phyloP scores from a whole-genome alignment of 345 rosid species.

The Salix exigua region DNA sequence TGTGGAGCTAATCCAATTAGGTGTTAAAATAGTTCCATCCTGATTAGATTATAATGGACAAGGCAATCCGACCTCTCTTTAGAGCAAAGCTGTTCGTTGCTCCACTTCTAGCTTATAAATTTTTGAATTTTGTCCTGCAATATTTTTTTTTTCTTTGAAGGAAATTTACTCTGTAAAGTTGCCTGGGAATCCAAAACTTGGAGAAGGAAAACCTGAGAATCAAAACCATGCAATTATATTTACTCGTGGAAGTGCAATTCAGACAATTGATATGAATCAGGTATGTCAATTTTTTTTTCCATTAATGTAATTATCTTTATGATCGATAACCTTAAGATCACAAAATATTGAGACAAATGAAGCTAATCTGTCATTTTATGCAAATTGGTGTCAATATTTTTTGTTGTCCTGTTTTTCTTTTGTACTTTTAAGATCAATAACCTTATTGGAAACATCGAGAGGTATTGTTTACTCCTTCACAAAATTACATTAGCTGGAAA shows the following conservation, averaged over 20 bases:
- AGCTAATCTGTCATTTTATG: not conserved
- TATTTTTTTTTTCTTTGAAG: constrained; percentile 35
- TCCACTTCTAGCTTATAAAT: not conserved
- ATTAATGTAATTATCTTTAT: too few relatives aligned
- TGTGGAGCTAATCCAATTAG: too few relatives aligned
- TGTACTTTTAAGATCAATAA: too few relatives aligned
- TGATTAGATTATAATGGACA: too few relatives aligned
- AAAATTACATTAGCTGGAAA: too few relatives aligned
- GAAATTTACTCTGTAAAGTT: constrained; percentile 88
- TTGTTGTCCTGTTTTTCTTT: not conserved
- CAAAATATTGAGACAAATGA: not conserved
- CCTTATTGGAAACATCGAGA: too few relatives aligned
- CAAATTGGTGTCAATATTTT: not conserved
- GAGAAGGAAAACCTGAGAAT: constrained; percentile 99
- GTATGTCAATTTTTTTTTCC: constrained; percentile 26
- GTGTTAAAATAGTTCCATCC: too few relatives aligned
- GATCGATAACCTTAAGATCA: too few relatives aligned
- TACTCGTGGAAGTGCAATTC: constrained; percentile 96
- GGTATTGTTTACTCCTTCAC: too few relatives aligned
- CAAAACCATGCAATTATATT: constrained; percentile 95
- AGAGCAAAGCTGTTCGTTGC: not conserved
- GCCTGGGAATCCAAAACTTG: constrained; percentile 97
- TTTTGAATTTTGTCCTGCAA: not conserved
- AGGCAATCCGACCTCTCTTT: too few relatives aligned
- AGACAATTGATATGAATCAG: constrained; percentile 99